These are phyloP conservation scores for Aspergillus diversus DNA, from an alignment of 495 filamentous ascomycete genomes.

Conservation along the genomic window DNA sequence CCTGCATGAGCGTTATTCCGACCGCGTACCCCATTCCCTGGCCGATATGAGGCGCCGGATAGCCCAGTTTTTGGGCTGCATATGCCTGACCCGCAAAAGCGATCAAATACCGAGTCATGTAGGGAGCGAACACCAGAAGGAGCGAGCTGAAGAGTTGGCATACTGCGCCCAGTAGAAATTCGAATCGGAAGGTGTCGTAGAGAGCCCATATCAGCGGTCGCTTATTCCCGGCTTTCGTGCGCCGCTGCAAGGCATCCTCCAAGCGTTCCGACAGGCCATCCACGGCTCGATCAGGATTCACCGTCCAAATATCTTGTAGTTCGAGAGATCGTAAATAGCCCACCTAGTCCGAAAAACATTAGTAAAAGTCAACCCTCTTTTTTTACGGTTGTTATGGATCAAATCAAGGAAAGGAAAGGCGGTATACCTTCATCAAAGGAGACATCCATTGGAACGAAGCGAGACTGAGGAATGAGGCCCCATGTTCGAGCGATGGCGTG, in stretches of 20 bases:
- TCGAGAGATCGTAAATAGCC: conserved; percentile 88
- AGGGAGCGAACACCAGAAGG: conserved; percentile 74
- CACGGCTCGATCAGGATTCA: conserved; percentile 79
- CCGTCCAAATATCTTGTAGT: conserved; percentile 80
- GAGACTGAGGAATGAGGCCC: conserved; percentile 56
- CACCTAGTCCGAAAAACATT: conserved; percentile 1
- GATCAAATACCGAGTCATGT: conserved; percentile 74
- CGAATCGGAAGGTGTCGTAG: conserved; percentile 82
- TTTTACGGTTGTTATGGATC: neutral
- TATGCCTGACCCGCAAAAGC: conserved; percentile 81
- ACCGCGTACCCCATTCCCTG: conserved; percentile 73
- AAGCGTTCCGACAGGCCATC: conserved; percentile 67
- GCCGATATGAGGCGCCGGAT: conserved; percentile 62
- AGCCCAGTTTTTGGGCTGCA: conserved; percentile 48
- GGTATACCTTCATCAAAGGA: conserved; percentile 56
- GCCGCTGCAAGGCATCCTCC: conserved; percentile 65
- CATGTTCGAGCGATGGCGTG: conserved; percentile 53
- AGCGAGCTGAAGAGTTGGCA: conserved; percentile 75
- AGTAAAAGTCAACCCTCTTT: neutral
- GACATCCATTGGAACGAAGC: conserved; percentile 65
- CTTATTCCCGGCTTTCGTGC: conserved; percentile 67
- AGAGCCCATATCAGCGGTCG: conserved; percentile 78
- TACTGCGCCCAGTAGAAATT: conserved; percentile 81
- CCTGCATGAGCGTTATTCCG: conserved; percentile 77
- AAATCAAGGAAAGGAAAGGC: neutral